These are phyloP conservation scores for Pontederia crassipes DNA, from an alignment of 176 grass and related monocot species.

Conservation along the genomic window DNA sequence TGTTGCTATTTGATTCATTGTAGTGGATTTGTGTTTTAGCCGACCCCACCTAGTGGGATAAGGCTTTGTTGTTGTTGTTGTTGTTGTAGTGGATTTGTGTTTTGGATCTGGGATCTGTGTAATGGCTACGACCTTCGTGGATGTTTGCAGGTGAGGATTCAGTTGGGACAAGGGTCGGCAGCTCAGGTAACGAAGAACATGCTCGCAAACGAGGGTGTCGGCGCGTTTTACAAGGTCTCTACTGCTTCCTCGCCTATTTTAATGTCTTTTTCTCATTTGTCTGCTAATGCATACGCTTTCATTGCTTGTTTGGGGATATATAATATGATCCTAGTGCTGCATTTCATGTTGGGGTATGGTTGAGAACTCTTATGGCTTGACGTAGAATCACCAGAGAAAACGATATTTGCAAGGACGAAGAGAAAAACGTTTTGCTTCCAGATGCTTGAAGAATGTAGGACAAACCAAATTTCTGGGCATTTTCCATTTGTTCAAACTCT, in stretches of 20 bases:
- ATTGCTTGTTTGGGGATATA: background rate
- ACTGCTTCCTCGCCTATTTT: background rate
- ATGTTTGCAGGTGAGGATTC: conserved; percentile 69
- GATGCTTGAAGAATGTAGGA: too few species aligned
- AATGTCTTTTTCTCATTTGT: background rate
- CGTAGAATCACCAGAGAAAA: too few species aligned
- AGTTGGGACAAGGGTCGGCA: conserved; percentile 84
- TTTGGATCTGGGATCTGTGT: conserved; percentile 5
- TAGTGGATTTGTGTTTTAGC: background rate
- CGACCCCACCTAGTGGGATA: too few species aligned
- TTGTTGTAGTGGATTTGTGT: background rate
- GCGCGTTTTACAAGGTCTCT: conserved; percentile 77
- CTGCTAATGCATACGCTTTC: background rate
- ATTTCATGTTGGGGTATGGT: too few species aligned
- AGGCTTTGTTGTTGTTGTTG: too few species aligned
- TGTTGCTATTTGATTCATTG: background rate
- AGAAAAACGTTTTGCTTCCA: too few species aligned
- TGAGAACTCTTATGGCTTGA: too few species aligned
- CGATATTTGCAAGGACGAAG: too few species aligned
- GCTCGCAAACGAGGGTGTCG: conserved; percentile 65
- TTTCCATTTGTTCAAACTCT: too few species aligned
- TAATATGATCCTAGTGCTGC: too few species aligned
- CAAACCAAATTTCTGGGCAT: too few species aligned
- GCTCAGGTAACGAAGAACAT: conserved; percentile 61
- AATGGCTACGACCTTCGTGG: background rate